Evolutionary conservation across 2,329 filamentous ascomycete genomes (phyloP).

Genomic region (Amauroascus niger): DNA sequence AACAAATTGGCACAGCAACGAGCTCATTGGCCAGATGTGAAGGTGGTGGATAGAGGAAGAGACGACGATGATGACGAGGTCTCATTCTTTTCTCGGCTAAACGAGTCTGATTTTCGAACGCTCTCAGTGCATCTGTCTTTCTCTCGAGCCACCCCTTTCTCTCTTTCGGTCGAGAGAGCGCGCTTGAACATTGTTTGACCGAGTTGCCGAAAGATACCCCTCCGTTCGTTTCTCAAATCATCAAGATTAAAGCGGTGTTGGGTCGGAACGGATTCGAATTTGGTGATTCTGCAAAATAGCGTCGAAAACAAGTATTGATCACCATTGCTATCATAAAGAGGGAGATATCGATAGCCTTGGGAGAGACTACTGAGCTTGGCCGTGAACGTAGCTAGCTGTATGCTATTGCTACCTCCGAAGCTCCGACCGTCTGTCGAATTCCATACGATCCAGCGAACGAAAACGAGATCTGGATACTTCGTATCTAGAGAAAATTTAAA

Average conservation of each 20-base stretch:
- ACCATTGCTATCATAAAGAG: constrained; percentile 76
- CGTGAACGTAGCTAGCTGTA: constrained; percentile 74
- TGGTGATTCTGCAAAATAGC: constrained; percentile 79
- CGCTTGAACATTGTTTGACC: constrained; percentile 39
- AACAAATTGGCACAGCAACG: not conserved
- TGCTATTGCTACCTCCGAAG: constrained; percentile 52
- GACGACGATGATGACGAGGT: constrained; percentile 6
- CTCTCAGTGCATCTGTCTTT: not conserved
- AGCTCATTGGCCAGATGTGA: not conserved
- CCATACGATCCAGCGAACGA: constrained; percentile 86
- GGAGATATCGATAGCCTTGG: constrained; percentile 85
- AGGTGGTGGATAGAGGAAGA: not conserved
- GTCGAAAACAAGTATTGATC: constrained; percentile 93
- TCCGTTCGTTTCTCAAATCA: constrained; percentile 33
- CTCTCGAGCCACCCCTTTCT: constrained; percentile 21
- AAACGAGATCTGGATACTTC: constrained; percentile 88
- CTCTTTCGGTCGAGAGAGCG: constrained; percentile 33
- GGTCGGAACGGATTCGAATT: constrained; percentile 43
- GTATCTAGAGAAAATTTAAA: constrained; percentile 77
- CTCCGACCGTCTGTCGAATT: constrained; percentile 68
- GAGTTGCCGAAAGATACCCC: constrained; percentile 35
- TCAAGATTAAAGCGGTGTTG: constrained; percentile 29
- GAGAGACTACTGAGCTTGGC: constrained; percentile 84
- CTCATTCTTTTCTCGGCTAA: constrained; percentile 4
- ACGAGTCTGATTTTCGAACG: constrained; percentile 1